phyloP scores from a whole-genome alignment of 495 filamentous ascomycete species.

The Penicillium turbatum region DNA sequence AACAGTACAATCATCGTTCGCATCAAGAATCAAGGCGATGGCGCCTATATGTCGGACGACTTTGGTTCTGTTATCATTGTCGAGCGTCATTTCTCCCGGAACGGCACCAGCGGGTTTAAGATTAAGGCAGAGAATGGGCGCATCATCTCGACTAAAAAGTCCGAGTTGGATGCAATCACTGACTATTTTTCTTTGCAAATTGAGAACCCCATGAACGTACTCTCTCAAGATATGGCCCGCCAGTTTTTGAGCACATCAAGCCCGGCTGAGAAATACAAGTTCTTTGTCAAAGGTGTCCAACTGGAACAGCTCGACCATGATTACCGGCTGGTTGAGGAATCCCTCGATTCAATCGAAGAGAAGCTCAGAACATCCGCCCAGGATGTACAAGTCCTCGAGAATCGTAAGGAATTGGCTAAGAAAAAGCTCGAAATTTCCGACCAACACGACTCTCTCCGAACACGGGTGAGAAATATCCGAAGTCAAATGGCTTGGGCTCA shows the following conservation, averaged over 20 bases:
- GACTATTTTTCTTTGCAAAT: constrained; percentile 93
- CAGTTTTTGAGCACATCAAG: constrained; percentile 86
- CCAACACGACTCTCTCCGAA: constrained; percentile 52
- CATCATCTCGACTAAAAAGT: constrained; percentile 75
- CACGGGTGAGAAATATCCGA: constrained; percentile 46
- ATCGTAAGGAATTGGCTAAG: constrained; percentile 43
- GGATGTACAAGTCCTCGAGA: constrained; percentile 47
- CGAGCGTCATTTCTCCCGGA: constrained; percentile 79
- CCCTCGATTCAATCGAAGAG: constrained; percentile 62
- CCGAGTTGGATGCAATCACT: constrained; percentile 86
- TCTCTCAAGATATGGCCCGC: constrained; percentile 92
- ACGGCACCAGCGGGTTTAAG: constrained; percentile 79
- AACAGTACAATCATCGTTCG: constrained; percentile 62
- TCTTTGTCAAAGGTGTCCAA: constrained; percentile 93
- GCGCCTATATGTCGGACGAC: constrained; percentile 75
- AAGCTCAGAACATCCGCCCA: constrained; percentile 47
- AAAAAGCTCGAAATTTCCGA: constrained; percentile 54
- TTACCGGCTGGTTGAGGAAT: constrained; percentile 72
- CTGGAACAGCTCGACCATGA: constrained; percentile 89
- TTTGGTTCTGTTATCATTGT: constrained; percentile 85
- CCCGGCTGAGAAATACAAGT: constrained; percentile 85
- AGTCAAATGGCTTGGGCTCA: constrained; percentile 70
- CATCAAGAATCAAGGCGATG: constrained; percentile 83
- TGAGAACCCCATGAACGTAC: constrained; percentile 96
- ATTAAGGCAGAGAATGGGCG: constrained; percentile 70